These are phyloP conservation scores for Chloromonas sp. DNA, from an alignment of 163 green algal species.

Conservation along the genomic window DNA sequence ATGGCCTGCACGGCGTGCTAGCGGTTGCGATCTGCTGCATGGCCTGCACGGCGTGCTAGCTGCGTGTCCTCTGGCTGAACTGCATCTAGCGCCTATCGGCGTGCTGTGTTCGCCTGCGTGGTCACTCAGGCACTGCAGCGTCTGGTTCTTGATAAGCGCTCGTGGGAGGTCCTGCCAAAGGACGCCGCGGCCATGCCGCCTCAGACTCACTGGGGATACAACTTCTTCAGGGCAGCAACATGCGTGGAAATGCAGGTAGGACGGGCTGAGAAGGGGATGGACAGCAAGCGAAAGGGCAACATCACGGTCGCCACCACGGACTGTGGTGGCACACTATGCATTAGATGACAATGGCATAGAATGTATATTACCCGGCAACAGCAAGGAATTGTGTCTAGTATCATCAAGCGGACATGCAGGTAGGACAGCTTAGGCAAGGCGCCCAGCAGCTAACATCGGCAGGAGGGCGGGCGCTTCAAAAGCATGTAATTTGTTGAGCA, in stretches of 20 bases:
- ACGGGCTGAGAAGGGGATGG: background rate
- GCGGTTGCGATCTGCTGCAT: too few species aligned
- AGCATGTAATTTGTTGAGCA: too few species aligned
- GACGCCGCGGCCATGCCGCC: conserved; percentile 22
- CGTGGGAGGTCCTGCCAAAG: conserved; percentile 12
- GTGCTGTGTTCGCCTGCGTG: too few species aligned
- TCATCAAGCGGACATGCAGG: background rate
- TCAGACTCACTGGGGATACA: conserved; percentile 61
- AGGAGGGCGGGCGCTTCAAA: too few species aligned
- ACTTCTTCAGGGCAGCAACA: conserved; percentile 64
- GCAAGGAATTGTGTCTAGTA: background rate
- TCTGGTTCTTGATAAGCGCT: conserved; percentile 32
- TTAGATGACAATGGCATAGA: background rate
- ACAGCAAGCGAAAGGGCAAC: background rate
- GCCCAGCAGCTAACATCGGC: too few species aligned
- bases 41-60: too few species aligned
- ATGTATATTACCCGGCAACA: background rate
- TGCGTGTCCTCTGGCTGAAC: too few species aligned
- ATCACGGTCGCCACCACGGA: too few species aligned
- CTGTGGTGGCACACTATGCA: too few species aligned
- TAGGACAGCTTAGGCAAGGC: too few species aligned
- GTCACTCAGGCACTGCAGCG: conserved; percentile 37
- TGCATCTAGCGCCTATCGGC: too few species aligned
- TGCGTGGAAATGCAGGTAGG: conserved; percentile 56
- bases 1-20: too few species aligned